These are phyloP conservation scores for Cochlearia excelsa DNA, from an alignment of 345 rosid genomes.

Conservation along the genomic window DNA sequence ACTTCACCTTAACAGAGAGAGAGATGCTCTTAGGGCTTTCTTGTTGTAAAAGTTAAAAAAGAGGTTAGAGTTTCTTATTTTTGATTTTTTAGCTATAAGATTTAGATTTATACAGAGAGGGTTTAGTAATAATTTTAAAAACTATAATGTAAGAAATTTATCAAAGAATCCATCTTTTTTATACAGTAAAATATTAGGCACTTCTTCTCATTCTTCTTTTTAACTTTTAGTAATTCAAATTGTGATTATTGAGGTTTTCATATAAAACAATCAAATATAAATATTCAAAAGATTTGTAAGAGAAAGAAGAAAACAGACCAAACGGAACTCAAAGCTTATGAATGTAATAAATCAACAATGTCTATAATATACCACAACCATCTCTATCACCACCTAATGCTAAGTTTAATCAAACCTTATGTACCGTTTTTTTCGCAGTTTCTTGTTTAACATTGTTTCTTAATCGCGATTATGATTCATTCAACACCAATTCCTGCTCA, in stretches of 20 bases:
- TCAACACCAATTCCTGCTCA: conserved; percentile 28
- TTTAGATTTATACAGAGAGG: conserved; percentile 35
- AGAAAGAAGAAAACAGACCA: background rate
- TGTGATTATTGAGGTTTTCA: background rate
- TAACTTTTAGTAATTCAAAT: conserved; percentile 5
- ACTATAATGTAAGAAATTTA: conserved; percentile 24
- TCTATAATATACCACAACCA: background rate
- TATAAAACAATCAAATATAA: conserved; percentile 15
- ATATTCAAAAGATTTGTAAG: conserved; percentile 20
- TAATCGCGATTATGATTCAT: conserved; percentile 8
- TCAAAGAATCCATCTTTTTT: conserved; percentile 19
- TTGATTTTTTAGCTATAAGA: conserved; percentile 23
- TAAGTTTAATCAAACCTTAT: too few species aligned
- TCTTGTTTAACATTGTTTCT: background rate
- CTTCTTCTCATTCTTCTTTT: background rate
- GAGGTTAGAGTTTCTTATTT: conserved; percentile 24
- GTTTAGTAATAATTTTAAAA: conserved; percentile 26
- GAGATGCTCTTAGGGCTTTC: conserved; percentile 20
- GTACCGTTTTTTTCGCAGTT: background rate
- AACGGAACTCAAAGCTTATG: conserved; percentile 17
- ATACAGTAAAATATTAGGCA: conserved; percentile 15
- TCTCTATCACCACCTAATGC: too few species aligned
- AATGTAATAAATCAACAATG: conserved; percentile 14
- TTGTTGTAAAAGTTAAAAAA: conserved; percentile 37
- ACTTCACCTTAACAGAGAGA: conserved; percentile 44